Base-by-base conservation (phyloP, 768 basidiomycete genomes). In the Phaffia australis region DNA sequence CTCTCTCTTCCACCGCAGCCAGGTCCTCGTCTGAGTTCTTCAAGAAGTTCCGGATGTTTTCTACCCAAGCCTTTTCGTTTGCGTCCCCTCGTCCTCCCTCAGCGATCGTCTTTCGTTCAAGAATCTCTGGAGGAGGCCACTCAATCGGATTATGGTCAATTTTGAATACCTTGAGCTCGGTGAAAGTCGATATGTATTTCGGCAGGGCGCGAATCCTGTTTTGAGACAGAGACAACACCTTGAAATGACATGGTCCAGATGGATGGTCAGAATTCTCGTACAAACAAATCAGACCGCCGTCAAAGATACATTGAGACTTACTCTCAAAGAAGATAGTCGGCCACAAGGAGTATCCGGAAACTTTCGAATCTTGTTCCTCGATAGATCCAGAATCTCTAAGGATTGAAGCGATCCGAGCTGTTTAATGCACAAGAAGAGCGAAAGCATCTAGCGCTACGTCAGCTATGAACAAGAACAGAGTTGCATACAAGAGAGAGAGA, bases 371-470 rank as follows among this genome's bases (percentile, higher is more conserved):
- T 86, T 89, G 78, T 99, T 99, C 70, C 88, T 85, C 70, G 89
- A 92, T 52, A 99, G 82, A 76, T 99, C 95, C 70, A 99, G 79
- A 66, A 92, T 94, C 77, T 99, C 94, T 63, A 99, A 81, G 7
- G 86, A 86, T 3, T 86, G 84, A 79, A 98, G 84, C 21, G 83
- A 52, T 52, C 29, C 58, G 32, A 66, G 78, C 1, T 25, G n/a
- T 47, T 30, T 32, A 25, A 30, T 8, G 56, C 21, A 58, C 8
- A 23, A 58, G 18, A 35, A 30, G 32, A 30, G 27, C 29, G 32
- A 30, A 30, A 30, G 18, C 5, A 3, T 58, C 27, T 42, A 42
- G 35, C 35, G 35, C 11, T 42, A 11, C 11, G 35, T 5, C 11
- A 42, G 35, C n/a, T n/a, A 42, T 42, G 11, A 42, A 42, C 35